Base-by-base conservation (phyloP, 345 rosid genomes). In the Brassica incana region DNA sequence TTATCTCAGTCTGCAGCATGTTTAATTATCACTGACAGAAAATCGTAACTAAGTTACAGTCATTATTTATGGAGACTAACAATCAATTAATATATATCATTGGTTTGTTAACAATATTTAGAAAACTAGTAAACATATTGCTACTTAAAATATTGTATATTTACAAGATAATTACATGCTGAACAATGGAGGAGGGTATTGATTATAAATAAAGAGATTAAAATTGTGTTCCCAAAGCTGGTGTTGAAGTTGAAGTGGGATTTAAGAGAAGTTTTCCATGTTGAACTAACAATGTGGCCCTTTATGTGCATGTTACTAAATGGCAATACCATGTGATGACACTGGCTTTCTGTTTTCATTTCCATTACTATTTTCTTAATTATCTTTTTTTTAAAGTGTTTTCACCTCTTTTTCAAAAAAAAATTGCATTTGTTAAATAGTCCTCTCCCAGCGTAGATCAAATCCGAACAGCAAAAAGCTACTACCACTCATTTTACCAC, bases 191-290 rank as follows among this genome's bases (percentile, higher is more conserved):
- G 8, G 33, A 56, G 15, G 50, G 9, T 59, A 7, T 43, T 32
- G 36, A 69, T 20, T 60, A 69, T 32, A 5, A 50, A 70, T 70
- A 7, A 43, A 9, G 12, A 61, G 25, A 43, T 29, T 18, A n/a
- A 78, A 36, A 67, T 4, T 52, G 71, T 88, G 90, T 84, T 88
- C 85, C 91, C 86, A 72, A 74, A 38, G 25, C 32, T 81, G 88
- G 94, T 90, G 89, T 81, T 83, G 70, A 82, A 83, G 69, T 72
- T 80, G 88, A 88, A 88, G 91, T 90, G 95, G 89, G 87, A 79
- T 81, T 80, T 29, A 72, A 75, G 84, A 85, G 77, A 75, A 65
- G 70, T 94, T 95, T 89, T 89, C 73, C 82, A 74, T 79, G 76
- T 69, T 70, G 76, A 75, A 76, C 72, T 52, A 80, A 69, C 83